Evolutionary conservation across 306 rosid species (phyloP), one percentile per base, ranked within the genome.

Genomic region (Casuarina glauca): DNA sequence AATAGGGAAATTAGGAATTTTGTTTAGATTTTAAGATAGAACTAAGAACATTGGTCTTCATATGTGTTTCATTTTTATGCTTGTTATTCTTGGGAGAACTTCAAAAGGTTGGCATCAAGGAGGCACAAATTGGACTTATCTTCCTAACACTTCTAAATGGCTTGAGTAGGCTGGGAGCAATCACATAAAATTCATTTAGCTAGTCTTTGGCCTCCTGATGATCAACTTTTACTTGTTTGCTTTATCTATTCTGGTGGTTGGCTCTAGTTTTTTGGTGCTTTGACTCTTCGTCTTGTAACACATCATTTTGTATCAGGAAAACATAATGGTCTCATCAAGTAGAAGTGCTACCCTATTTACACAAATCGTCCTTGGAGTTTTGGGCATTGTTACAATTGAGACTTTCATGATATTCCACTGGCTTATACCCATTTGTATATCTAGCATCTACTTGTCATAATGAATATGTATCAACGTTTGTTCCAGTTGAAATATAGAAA

Each of bases 61-160:
- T 72, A 67, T 83, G 69, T 67, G 74, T 84, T 87, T 85, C 51
- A 12, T 88, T 60, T 78, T 73, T 72, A 81, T 92, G 88, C 79
- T 89, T 82, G 87, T 94, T 72, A 74, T 84, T 82, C 80, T 86
- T 48, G 93, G 97, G 81, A 94, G 98, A 86, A 83, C 91, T 82
- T 92, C 92, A 87, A 90, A 90, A 86, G 97, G 95, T 70, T 94
- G 98, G 98, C 97, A 92, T 85, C 97, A 89, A 89, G 98, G 98
- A 74, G 98, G 98, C 20, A 93, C 92, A 76, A 94, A 94, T 84
- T 92, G 96, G 96, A 94, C 88, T 3, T 51, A 88, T 85, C 93
- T 94, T 89, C 91, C 97, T 32, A 93, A 94, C 86, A 87, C 89
- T 74, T 90, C 96, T 26, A 92, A 91, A 88, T 94, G 97, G 98